These are phyloP conservation scores for Gremmenia infestans DNA, from an alignment of 2,329 filamentous ascomycete genomes.

Conservation along the genomic window DNA sequence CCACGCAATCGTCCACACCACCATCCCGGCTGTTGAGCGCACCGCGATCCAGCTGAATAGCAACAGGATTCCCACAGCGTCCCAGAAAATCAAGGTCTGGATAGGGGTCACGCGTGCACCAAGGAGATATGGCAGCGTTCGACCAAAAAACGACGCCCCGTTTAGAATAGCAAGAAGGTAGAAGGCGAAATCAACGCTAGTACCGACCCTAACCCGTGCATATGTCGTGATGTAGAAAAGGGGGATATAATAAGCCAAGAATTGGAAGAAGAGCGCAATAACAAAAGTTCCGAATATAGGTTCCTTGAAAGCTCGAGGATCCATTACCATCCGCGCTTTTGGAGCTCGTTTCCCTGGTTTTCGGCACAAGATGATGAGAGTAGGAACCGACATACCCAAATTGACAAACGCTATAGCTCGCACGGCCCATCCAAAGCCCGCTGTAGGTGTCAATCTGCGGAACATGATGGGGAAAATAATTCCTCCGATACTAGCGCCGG, in stretches of 20 bases:
- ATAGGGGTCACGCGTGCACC: conserved; percentile 46
- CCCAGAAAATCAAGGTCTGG: conserved; percentile 36
- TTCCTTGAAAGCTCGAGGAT: conserved; percentile 31
- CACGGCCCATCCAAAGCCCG: conserved; percentile 52
- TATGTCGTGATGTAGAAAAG: conserved; percentile 40
- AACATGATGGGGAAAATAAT: conserved; percentile 52
- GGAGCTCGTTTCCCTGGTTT: neutral
- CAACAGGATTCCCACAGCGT: neutral
- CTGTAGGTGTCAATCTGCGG: neutral
- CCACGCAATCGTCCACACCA: conserved; percentile 70
- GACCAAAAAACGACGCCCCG: conserved; percentile 45
- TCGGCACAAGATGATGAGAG: neutral
- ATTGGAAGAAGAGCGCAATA: conserved; percentile 36
- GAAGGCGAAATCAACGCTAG: conserved; percentile 39
- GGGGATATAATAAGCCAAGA: conserved; percentile 45
- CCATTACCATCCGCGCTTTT: neutral
- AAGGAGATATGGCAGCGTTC: conserved; percentile 45
- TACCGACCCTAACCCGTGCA: conserved; percentile 38
- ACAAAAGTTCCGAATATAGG: conserved; percentile 31
- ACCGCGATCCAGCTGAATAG: conserved; percentile 40
- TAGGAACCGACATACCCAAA: conserved; percentile 18
- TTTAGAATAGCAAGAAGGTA: conserved; percentile 50
- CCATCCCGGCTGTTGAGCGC: conserved; percentile 51
- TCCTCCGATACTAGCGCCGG: conserved; percentile 40
- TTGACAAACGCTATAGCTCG: conserved; percentile 50